These are phyloP conservation scores for Curvularia sp. DNA, from an alignment of 2,329 filamentous ascomycete species.

Conservation along the genomic window DNA sequence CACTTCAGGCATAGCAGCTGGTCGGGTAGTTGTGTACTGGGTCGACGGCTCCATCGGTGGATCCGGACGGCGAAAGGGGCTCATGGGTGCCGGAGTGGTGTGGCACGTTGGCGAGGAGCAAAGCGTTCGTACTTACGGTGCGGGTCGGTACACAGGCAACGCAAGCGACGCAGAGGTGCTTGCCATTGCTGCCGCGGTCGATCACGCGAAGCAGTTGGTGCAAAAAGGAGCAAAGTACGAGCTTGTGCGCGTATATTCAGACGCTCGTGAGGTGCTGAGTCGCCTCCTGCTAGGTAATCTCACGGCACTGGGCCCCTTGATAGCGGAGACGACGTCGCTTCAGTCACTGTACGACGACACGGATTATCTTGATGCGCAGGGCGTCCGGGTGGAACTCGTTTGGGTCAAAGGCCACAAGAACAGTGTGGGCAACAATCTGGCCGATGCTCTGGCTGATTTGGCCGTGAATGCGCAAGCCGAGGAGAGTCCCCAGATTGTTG, in stretches of 20 bases:
- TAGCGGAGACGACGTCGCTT: slow-evolving; percentile 1
- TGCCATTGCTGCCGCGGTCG: neutral
- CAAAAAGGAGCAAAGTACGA: neutral
- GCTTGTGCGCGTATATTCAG: neutral
- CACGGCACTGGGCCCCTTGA: neutral
- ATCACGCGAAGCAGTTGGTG: neutral
- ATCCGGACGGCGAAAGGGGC: too few relatives aligned
- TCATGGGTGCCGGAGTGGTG: neutral
- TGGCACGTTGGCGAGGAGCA: too few relatives aligned
- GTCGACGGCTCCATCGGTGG: neutral
- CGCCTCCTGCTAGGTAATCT: neutral
- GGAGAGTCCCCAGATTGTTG: too few relatives aligned
- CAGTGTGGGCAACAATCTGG: slow-evolving; percentile 12
- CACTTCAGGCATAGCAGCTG: neutral
- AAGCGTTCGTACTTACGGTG: too few relatives aligned
- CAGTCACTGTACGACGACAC: slow-evolving; percentile 2
- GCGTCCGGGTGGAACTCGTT: slow-evolving; percentile 6
- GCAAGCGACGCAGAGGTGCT: neutral
- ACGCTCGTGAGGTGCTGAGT: neutral
- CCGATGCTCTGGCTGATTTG: slow-evolving; percentile 13
- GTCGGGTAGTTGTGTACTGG: neutral
- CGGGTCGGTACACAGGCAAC: too few relatives aligned
- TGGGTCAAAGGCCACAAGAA: slow-evolving; percentile 25
- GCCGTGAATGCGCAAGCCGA: too few relatives aligned
- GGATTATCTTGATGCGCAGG: slow-evolving; percentile 2